Conservation (phyloP, 2,329 filamentous ascomycete genomes). For the Fusarium devonianum region DNA sequence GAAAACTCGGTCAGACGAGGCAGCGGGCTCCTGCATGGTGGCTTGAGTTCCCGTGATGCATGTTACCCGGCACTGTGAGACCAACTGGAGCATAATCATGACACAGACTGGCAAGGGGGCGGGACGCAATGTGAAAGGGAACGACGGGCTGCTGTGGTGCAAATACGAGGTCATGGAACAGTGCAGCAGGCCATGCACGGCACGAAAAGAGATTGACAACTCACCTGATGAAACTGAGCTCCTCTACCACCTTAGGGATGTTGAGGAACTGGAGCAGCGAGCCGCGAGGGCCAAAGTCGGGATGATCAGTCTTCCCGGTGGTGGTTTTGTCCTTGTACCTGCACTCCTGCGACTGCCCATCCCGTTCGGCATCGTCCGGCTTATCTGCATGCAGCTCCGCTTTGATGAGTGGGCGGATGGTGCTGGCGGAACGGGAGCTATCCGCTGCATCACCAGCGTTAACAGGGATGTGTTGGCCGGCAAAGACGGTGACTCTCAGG, state of each 20-base stretch:
- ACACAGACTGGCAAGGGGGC: conserved; percentile 1
- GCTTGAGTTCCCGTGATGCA: conserved; percentile 7
- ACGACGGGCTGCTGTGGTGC: no score
- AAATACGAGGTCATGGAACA: neutral
- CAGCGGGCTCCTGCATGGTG: neutral
- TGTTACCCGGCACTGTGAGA: conserved; percentile 3
- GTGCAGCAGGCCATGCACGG: neutral
- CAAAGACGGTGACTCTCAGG: conserved; percentile 75
- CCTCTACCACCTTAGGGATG: conserved; percentile 67
- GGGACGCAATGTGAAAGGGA: neutral
- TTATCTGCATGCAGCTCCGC: conserved; percentile 83
- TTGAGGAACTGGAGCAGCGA: conserved; percentile 66
- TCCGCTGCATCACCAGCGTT: conserved; percentile 43
- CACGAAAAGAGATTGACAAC: conserved; percentile 40
- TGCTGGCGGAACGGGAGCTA: conserved; percentile 43
- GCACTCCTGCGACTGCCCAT: conserved; percentile 52
- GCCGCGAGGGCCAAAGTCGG: conserved; percentile 64
- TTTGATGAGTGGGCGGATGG: conserved; percentile 75
- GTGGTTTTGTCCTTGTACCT: conserved; percentile 67
- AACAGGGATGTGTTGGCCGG: conserved; percentile 71
- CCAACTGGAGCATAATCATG: conserved; percentile 11
- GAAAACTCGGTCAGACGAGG: conserved; percentile 10
- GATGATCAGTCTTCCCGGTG: conserved; percentile 64
- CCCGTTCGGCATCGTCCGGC: conserved; percentile 46
- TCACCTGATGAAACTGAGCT: conserved; percentile 77